A percentile compares a stretch with the other conserved stretches of the same genome.
These are phyloP conservation scores for Trichosphaerium sp. DNA, from an alignment of 78 protist genomes.

Conservation along the genomic window DNA sequence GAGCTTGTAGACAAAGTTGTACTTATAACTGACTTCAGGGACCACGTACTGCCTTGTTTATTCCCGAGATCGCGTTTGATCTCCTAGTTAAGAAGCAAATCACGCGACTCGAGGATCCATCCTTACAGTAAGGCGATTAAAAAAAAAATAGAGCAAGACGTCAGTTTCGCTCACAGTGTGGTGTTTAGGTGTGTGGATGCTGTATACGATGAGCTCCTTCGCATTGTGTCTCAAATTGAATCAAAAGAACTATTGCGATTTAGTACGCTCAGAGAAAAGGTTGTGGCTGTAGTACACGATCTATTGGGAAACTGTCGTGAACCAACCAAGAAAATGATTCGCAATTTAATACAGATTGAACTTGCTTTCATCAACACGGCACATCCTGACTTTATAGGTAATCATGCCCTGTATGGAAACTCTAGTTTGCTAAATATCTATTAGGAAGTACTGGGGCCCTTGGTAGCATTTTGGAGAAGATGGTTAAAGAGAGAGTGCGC, in stretches of 20 bases:
- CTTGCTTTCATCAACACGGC: constrained; percentile 72
- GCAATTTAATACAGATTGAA: constrained; percentile 59
- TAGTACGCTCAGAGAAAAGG: constrained; percentile 24
- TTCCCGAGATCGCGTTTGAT: constrained; percentile 87
- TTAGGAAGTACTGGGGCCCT: neutral
- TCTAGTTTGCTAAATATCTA: neutral
- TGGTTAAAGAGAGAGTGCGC: too few species aligned
- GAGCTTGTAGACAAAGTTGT: too few species aligned
- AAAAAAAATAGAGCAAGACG: neutral
- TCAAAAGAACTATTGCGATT: constrained; percentile 17
- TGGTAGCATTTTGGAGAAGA: neutral
- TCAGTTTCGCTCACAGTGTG: neutral
- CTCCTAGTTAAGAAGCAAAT: constrained; percentile 68
- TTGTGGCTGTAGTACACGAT: constrained; percentile 30
- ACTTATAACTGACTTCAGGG: constrained; percentile 53
- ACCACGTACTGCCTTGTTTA: constrained; percentile 59
- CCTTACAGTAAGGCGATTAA: too few species aligned
- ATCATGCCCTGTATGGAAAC: constrained; percentile 1
- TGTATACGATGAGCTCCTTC: constrained; percentile 71
- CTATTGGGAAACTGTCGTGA: constrained; percentile 13
- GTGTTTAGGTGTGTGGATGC: constrained; percentile 69
- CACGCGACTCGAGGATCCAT: constrained; percentile 60
- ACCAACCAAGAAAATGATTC: constrained; percentile 52
- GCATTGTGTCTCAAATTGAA: constrained; percentile 50
- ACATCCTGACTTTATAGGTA: constrained; percentile 67